Base-by-base conservation (phyloP, 441 rosid genomes). In the Flueggea neowawraea region DNA sequence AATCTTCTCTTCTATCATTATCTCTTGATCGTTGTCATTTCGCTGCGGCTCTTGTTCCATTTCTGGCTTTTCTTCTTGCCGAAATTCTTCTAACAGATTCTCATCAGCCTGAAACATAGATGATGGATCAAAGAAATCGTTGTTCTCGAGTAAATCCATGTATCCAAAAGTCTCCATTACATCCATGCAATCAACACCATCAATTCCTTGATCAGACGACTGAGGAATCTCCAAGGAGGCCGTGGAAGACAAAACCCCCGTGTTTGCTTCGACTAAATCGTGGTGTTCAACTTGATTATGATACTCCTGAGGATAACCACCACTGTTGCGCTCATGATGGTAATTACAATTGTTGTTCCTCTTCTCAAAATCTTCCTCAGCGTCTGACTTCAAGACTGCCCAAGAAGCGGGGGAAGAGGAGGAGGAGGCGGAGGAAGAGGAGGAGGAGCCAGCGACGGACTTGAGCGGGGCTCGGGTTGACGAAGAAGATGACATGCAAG, bases 401-500 rank as follows among this genome's bases (percentile, higher is more conserved):
- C 96, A 87, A 54, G 96, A 82, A 58, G 89, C 85, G 9, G 91
- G 86, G 3, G 83, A 80, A 5, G 93, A 84, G 3, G 91, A 82
- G 7, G 90, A 81, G n/a, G n/a, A n/a, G 0, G 87, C 80, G 0
- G 97, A 81, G 2, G 97, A 82, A 0, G 95, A 83, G 0, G 89
- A 82, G 0, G 89, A 78, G 0, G 89, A 80, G n/a, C 77, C 72
- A 7, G 81, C 68, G 3, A 78, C 60, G 12, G 87, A 74, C 75
- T 87, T 91, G 52, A 77, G 76, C 5, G 90, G 86, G 9, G 85
- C 90, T 44, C 80, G 89, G n/a, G 94, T 80, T 10, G 96, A 85
- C 39, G 98, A 90, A 54, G 96, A 86, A 0, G 97, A 93, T 7
- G 97, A 89, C 96, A 94, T 94, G 99, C 95, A 89, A 61, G 95